phyloP scores from a whole-genome alignment of 2,329 filamentous ascomycete genomes.

The Elsinoe batatas region DNA sequence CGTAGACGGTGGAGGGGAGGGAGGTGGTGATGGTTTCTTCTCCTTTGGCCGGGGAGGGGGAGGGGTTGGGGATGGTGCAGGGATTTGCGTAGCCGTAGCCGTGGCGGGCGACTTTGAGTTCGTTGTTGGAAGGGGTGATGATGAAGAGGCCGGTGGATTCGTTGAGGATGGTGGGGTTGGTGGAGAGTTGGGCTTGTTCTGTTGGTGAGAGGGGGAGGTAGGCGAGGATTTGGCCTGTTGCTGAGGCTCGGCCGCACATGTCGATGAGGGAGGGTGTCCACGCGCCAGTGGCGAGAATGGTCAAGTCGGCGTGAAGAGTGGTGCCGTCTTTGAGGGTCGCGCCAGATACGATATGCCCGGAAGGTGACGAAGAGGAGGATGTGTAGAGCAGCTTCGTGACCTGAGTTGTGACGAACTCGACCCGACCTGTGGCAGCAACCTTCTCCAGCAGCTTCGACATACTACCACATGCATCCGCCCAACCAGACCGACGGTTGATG shows the following conservation, averaged over 20 bases:
- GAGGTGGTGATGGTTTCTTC: constrained; percentile 33
- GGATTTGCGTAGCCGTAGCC: constrained; percentile 42
- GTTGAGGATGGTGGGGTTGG: constrained; percentile 65
- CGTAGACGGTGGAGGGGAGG: constrained; percentile 42
- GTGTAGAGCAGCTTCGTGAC: constrained; percentile 34
- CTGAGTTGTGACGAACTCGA: constrained; percentile 43
- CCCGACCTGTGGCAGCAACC: constrained; percentile 45
- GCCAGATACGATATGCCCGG: constrained; percentile 41
- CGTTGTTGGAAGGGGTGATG: constrained; percentile 50
- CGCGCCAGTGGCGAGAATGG: constrained; percentile 74
- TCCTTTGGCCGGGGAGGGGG: constrained; percentile 42
- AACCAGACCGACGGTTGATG: constrained; percentile 63
- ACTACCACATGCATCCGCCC: constrained; percentile 65
- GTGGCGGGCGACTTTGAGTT: constrained; percentile 42
- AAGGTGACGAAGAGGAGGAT: constrained; percentile 14
- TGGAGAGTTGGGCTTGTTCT: constrained; percentile 56
- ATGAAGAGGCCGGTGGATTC: constrained; percentile 63
- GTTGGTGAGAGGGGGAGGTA: constrained; percentile 65
- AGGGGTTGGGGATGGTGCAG: constrained; percentile 37
- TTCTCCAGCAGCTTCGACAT: constrained; percentile 54
- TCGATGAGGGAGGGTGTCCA: constrained; percentile 76
- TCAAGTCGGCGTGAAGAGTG: constrained; percentile 55
- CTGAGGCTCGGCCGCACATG: constrained; percentile 62
- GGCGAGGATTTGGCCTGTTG: constrained; percentile 71
- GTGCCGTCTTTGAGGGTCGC: constrained; percentile 45